Evolutionary conservation across 371 early-diverging fungal genomes (phyloP), one percentile per base, ranked within the genome.

Genomic region (Thermomucor indicae-seudaticae): DNA sequence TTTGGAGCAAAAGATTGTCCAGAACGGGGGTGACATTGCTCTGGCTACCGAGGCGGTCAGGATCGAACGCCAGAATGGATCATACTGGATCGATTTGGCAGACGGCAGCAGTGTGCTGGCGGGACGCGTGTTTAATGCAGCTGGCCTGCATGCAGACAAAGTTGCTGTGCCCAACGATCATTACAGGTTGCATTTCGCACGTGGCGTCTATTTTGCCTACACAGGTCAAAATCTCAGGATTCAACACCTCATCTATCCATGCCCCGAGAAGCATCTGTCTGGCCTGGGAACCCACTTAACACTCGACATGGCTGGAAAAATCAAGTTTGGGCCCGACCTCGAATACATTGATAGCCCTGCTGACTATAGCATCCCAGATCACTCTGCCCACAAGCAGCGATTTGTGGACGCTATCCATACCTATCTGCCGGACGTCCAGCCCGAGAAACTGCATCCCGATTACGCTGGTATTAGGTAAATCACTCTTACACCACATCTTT

Each of bases 301-400:
- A 0, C 50, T 94, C 24, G 93, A 94, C 60, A 53, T 93, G 73
- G 80, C 79, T 6, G 90, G 89, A 0, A 64, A 69, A 14, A 75
- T 85, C 49, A 82, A 88, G 37, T 93, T 95, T 63, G 95, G 95
- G 0, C 95, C 95, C 0, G 91, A 93, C 58, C 66, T 86, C 0
- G 53, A 79, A 30, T 91, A 83, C 55, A 50, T 86, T 4, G 65
- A 78, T 11, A 43, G 58, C 2, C 71, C 73, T 11, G 51, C 67
- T 10, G 86, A 95, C 62, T 88, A 91, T 27, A 48, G 57, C 20
- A 49, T 89, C 7, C 70, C 65, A 24, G 79, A 75, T 12, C 64
- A 73, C 14, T 66, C 67, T 1, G 63, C 55, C 1, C 55, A 72
- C 28, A 61, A 60, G 17, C 51, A 60, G 0, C 49, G 61, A 0